Conservation (phyloP, 2,329 filamentous ascomycete genomes). For the Hymenoscyphus repandus region DNA sequence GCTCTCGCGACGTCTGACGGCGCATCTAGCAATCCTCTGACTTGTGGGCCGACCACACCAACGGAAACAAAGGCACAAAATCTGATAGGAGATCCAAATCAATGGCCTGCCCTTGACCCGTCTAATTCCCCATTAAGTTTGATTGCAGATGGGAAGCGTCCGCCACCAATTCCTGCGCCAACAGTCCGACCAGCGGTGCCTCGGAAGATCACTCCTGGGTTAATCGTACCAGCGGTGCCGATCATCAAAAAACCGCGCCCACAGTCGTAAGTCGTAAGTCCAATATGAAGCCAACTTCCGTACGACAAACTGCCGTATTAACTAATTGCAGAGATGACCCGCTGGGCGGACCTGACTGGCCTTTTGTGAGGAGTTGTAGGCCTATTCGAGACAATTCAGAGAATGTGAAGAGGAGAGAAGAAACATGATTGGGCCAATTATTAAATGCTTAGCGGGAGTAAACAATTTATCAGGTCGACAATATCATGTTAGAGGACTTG, state of each 20-base stretch:
- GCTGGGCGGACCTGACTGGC: constrained; percentile 14
- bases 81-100: constrained; percentile 8
- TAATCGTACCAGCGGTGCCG: constrained; percentile 18
- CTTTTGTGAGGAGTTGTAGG: constrained; percentile 18
- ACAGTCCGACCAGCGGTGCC: constrained; percentile 2
- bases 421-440: background rate
- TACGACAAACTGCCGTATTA: background rate
- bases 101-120: constrained; percentile 21
- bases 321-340: constrained; percentile 8
- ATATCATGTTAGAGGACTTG: no score
- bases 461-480: no score
- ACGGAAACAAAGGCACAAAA: background rate
- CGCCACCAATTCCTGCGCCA: constrained; percentile 4
- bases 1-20: background rate
- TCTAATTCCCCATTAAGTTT: constrained; percentile 11
- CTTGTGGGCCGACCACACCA: background rate
- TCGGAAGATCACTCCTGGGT: constrained; percentile 9
- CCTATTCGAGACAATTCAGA: background rate
- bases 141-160: constrained; percentile 21
- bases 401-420: background rate
- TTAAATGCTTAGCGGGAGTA: background rate
- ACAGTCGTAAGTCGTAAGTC: constrained; percentile 26
- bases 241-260: constrained; percentile 14
- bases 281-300: constrained; percentile 2
- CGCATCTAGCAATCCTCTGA: background rate